Conservation (phyloP, 2,329 filamentous ascomycete genomes). For the Fusarium brachygibbosum region DNA sequence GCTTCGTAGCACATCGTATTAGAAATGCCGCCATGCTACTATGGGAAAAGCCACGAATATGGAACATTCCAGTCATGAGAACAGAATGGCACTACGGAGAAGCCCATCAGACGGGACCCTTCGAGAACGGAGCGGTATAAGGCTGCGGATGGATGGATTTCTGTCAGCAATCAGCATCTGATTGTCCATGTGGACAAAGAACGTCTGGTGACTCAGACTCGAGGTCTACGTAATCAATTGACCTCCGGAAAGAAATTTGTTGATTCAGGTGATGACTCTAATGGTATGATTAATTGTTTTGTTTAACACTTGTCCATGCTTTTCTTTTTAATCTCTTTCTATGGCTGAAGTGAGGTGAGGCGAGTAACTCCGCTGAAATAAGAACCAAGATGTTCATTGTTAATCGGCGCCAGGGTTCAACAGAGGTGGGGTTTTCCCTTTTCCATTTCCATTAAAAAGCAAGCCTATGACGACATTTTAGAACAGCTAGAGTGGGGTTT, state of each 20-base stretch:
- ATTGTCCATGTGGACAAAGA: conserved; percentile 36
- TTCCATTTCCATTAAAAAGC: conserved; percentile 8
- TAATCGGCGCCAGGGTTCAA: conserved; percentile 32
- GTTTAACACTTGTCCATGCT: not conserved
- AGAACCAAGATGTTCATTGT: conserved; percentile 38
- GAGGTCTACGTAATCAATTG: conserved; percentile 37
- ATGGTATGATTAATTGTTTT: not conserved
- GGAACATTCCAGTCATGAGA: conserved; percentile 45
- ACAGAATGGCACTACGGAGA: conserved; percentile 23
- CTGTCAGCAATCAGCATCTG: conserved; percentile 30
- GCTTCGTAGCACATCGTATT: conserved; percentile 8
- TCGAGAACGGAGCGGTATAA: conserved; percentile 18
- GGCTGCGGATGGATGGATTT: conserved; percentile 5
- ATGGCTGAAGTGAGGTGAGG: conserved; percentile 1
- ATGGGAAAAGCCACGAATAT: conserved; percentile 11
- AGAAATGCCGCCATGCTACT: conserved; percentile 4
- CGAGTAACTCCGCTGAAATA: conserved; percentile 15
- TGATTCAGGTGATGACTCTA: conserved; percentile 4
- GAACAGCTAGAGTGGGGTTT: conserved; percentile 25
- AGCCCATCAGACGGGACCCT: conserved; percentile 25
- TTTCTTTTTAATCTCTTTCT: conserved; percentile 2
- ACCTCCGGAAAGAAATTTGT: conserved; percentile 17
- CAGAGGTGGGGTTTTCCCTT: conserved; percentile 26
- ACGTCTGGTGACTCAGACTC: conserved; percentile 42
- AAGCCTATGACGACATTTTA: conserved; percentile 41